Evolutionary conservation across 2,329 filamentous ascomycete species (phyloP).

Genomic region (Sphaerulina populicola): DNA sequence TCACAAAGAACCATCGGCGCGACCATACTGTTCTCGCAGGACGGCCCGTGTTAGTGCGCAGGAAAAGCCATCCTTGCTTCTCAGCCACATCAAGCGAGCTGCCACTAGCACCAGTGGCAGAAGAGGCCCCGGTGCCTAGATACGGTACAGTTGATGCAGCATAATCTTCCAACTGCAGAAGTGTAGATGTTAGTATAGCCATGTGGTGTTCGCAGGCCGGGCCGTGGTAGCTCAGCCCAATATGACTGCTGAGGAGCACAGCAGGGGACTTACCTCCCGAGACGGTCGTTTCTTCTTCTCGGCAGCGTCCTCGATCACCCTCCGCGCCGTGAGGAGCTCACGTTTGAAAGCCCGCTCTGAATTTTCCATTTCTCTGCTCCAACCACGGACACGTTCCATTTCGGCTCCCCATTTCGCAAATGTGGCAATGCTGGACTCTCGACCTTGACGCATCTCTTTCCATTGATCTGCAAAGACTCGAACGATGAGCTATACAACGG

Average conservation of each 20-base stretch:
- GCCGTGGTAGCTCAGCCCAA: background rate
- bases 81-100: conserved; percentile 48
- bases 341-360: conserved; percentile 75
- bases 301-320: conserved; percentile 72
- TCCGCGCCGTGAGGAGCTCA: conserved; percentile 69
- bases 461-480: conserved; percentile 78
- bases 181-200: too few species aligned
- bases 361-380: conserved; percentile 88
- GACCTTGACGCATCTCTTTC: conserved; percentile 68
- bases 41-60: conserved; percentile 74
- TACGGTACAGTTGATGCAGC: conserved; percentile 83
- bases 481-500: conserved; percentile 53
- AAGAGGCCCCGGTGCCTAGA: conserved; percentile 58
- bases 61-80: conserved; percentile 91
- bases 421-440: conserved; percentile 54
- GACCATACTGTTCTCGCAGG: conserved; percentile 85
- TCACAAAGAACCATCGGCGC: conserved; percentile 89
- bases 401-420: conserved; percentile 65
- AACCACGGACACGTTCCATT: conserved; percentile 85
- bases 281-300: conserved; percentile 67
- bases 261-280: conserved; percentile 48
- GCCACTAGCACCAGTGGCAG: conserved; percentile 50
- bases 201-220: too few species aligned
- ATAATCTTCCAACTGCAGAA: conserved; percentile 65
- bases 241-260: background rate